These are phyloP conservation scores for Trichoderma atrobrunneum DNA, from an alignment of 2,329 filamentous ascomycete species.

Conservation along the genomic window DNA sequence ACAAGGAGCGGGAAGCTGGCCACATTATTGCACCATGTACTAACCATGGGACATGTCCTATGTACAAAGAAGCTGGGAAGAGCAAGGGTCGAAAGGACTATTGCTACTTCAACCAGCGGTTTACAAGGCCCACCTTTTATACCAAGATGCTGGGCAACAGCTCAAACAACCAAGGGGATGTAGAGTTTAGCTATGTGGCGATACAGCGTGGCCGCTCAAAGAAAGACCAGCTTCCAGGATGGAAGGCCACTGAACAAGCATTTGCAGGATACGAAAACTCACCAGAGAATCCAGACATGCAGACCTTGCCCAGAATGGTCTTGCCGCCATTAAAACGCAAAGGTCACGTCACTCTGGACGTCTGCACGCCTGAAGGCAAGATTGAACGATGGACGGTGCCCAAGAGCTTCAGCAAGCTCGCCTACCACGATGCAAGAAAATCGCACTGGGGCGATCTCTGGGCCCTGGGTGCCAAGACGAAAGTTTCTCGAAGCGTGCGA, in stretches of 20 bases:
- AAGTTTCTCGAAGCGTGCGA: slow-evolving; percentile 59
- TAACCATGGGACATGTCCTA: slow-evolving; percentile 82
- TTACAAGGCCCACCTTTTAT: slow-evolving; percentile 77
- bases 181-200: slow-evolving; percentile 85
- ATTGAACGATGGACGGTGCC: slow-evolving; percentile 95
- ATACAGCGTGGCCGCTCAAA: slow-evolving; percentile 68
- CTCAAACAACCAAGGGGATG: slow-evolving; percentile 81
- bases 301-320: slow-evolving; percentile 74
- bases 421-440: slow-evolving; percentile 91
- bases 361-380: slow-evolving; percentile 81
- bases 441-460: slow-evolving; percentile 89
- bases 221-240: slow-evolving; percentile 42
- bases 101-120: slow-evolving; percentile 88
- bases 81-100: slow-evolving; percentile 78
- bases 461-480: slow-evolving; percentile 90
- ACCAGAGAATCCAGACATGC: slow-evolving; percentile 48
- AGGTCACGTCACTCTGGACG: slow-evolving; percentile 83
- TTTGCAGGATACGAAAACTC: slow-evolving; percentile 68
- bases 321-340: slow-evolving; percentile 80
- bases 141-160: slow-evolving; percentile 69
- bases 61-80: slow-evolving; percentile 73
- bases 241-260: slow-evolving; percentile 59
- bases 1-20: slow-evolving; percentile 53
- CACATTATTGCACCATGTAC: slow-evolving; percentile 77
- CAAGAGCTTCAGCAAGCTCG: slow-evolving; percentile 72